phyloP scores from a whole-genome alignment of 192 early-diverging fungal genomes.

The Entomortierella lignicola region DNA sequence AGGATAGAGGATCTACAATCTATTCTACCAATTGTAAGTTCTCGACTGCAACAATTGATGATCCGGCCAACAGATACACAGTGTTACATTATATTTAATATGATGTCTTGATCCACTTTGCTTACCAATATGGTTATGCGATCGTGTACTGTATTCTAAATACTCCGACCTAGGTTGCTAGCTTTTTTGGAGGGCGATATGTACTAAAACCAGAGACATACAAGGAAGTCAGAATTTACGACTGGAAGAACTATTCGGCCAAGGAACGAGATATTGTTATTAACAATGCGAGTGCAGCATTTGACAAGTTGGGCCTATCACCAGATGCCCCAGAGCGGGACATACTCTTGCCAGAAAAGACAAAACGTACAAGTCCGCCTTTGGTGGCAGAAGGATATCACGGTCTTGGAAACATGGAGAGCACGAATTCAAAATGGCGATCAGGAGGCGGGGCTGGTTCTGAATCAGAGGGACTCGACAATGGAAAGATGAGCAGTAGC shows the following conservation, averaged over 20 bases:
- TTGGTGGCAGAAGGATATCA: slow-evolving; percentile 40
- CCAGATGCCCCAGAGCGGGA: slow-evolving; percentile 61
- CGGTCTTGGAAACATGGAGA: slow-evolving; percentile 18
- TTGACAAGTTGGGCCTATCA: slow-evolving; percentile 61
- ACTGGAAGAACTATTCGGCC: slow-evolving; percentile 62
- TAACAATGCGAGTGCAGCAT: slow-evolving; percentile 59
- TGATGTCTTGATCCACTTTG: background rate
- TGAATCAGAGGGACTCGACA: slow-evolving; percentile 47
- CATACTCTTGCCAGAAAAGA: slow-evolving; percentile 34
- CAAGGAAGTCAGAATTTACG: slow-evolving; percentile 60
- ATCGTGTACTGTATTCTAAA: background rate
- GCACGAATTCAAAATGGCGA: slow-evolving; percentile 22
- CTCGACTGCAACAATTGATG: background rate
- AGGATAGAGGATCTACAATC: slow-evolving; percentile 25
- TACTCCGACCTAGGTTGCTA: slow-evolving; percentile 21
- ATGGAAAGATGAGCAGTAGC: slow-evolving; percentile 16
- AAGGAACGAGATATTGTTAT: slow-evolving; percentile 52
- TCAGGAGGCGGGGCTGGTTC: slow-evolving; percentile 43
- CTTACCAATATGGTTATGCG: no score
- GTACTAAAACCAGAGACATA: slow-evolving; percentile 60
- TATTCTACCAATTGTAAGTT: slow-evolving; percentile 27
- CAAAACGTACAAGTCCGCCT: slow-evolving; percentile 30
- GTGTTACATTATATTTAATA: background rate
- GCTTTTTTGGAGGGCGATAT: slow-evolving; percentile 43
- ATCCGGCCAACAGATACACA: background rate